Evolutionary conservation across 192 early-diverging fungal species (phyloP).

Genomic region (Coemansia sp.): DNA sequence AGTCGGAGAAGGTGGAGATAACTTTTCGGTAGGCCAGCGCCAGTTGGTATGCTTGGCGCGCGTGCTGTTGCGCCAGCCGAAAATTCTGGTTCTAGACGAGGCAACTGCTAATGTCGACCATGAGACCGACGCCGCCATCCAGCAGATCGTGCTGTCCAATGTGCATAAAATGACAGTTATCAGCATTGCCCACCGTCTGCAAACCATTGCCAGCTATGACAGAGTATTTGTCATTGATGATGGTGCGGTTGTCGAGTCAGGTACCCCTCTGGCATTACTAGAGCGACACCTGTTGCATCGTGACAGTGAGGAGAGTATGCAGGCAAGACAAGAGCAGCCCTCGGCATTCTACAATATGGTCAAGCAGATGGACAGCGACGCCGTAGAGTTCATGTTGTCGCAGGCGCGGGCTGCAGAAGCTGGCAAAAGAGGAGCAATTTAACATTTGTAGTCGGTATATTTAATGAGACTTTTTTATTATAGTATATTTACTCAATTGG

Average conservation of each 20-base stretch:
- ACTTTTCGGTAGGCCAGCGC: slow-evolving; percentile 78
- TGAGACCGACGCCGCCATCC: slow-evolving; percentile 70
- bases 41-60: slow-evolving; percentile 68
- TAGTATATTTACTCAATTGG: slow-evolving; percentile 6
- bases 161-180: slow-evolving; percentile 55
- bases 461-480: no score
- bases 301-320: neutral
- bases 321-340: neutral
- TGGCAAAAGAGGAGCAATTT: neutral
- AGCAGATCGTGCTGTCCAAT: slow-evolving; percentile 60
- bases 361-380: slow-evolving; percentile 20
- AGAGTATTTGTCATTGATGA: slow-evolving; percentile 61
- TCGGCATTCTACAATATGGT: slow-evolving; percentile 34
- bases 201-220: slow-evolving; percentile 69
- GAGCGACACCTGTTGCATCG: slow-evolving; percentile 13
- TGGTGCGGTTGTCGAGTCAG: slow-evolving; percentile 47
- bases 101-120: slow-evolving; percentile 69
- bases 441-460: neutral
- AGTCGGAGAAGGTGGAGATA: slow-evolving; percentile 62
- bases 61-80: slow-evolving; percentile 67
- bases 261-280: slow-evolving; percentile 32
- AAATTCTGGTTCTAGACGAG: slow-evolving; percentile 83
- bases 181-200: slow-evolving; percentile 78
- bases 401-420: slow-evolving; percentile 16
- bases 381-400: slow-evolving; percentile 19